These are phyloP conservation scores for Lactifluus subvellereus DNA, from an alignment of 768 basidiomycete genomes.

Conservation along the genomic window DNA sequence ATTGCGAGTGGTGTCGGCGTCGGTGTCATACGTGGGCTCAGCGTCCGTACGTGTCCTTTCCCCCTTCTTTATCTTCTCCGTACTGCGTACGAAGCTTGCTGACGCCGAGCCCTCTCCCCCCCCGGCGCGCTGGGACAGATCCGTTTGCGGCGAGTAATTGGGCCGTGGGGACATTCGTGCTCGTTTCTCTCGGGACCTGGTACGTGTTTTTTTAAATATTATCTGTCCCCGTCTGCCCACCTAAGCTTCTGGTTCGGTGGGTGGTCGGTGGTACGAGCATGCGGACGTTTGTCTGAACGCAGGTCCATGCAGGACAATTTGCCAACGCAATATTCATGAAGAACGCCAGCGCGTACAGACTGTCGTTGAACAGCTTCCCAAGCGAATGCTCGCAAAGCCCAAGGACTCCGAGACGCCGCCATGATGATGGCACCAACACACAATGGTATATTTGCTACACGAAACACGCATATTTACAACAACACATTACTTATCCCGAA, in stretches of 20 bases:
- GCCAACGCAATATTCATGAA: slow-evolving; percentile 47
- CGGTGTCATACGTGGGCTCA: slow-evolving; percentile 65
- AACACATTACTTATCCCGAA: neutral
- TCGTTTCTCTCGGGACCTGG: slow-evolving; percentile 67
- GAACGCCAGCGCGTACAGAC: slow-evolving; percentile 52
- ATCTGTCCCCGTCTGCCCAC: neutral
- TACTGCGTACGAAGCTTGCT: neutral
- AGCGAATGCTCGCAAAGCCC: slow-evolving; percentile 42
- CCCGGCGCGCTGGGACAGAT: slow-evolving; percentile 34
- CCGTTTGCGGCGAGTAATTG: slow-evolving; percentile 68
- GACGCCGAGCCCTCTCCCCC: neutral
- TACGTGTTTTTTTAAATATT: slow-evolving; percentile 32
- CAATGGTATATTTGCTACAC: slow-evolving; percentile 16
- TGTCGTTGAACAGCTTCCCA: slow-evolving; percentile 57
- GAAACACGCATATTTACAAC: slow-evolving; percentile 7
- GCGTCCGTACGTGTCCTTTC: slow-evolving; percentile 44
- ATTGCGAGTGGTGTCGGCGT: slow-evolving; percentile 77
- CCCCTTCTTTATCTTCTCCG: neutral
- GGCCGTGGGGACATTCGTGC: slow-evolving; percentile 69
- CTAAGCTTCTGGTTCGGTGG: neutral
- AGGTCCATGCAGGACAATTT: slow-evolving; percentile 47
- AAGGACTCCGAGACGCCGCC: slow-evolving; percentile 27
- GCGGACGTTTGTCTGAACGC: neutral
- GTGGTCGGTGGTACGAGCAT: neutral
- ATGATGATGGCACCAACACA: neutral